These are phyloP conservation scores for Sphaerulina musiva DNA, from an alignment of 2,329 filamentous ascomycete species.

Conservation along the genomic window DNA sequence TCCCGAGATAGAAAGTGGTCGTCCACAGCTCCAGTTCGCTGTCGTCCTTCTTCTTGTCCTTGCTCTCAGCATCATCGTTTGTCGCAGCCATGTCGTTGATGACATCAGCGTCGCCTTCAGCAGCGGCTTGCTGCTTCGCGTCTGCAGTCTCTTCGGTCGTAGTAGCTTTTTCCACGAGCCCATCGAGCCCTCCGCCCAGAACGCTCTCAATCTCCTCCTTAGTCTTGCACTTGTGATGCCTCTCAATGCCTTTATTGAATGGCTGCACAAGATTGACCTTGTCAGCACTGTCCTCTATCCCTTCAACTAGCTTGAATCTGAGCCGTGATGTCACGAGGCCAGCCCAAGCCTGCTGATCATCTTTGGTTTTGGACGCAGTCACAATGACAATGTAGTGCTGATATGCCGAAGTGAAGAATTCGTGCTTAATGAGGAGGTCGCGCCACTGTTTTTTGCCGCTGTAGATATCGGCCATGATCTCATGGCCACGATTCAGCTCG, in stretches of 20 bases:
- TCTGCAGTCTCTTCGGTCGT: constrained; percentile 48
- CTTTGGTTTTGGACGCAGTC: constrained; percentile 72
- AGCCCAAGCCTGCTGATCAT: constrained; percentile 79
- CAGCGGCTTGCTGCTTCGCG: constrained; percentile 42
- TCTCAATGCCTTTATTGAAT: constrained; percentile 88
- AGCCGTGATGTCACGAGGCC: constrained; percentile 93
- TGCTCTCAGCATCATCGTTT: constrained; percentile 30
- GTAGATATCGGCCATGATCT: constrained; percentile 75
- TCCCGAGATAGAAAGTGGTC: constrained; percentile 87
- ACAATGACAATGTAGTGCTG: constrained; percentile 93
- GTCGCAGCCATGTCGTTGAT: constrained; percentile 29
- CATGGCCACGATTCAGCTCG: constrained; percentile 70
- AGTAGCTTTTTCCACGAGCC: constrained; percentile 54
- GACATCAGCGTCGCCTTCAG: constrained; percentile 30
- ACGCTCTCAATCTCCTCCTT: constrained; percentile 58
- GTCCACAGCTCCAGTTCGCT: constrained; percentile 62
- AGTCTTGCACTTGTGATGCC: constrained; percentile 62
- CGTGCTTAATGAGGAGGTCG: constrained; percentile 81
- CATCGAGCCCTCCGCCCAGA: constrained; percentile 55
- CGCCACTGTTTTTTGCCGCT: constrained; percentile 72
- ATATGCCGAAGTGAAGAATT: constrained; percentile 87
- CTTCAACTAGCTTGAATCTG: constrained; percentile 66
- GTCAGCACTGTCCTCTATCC: constrained; percentile 69
- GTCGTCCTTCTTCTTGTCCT: constrained; percentile 34
- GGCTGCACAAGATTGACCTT: constrained; percentile 74